Evolutionary conservation across 257 asterid species (phyloP).

Genomic region (Marsdenia floribunda): DNA sequence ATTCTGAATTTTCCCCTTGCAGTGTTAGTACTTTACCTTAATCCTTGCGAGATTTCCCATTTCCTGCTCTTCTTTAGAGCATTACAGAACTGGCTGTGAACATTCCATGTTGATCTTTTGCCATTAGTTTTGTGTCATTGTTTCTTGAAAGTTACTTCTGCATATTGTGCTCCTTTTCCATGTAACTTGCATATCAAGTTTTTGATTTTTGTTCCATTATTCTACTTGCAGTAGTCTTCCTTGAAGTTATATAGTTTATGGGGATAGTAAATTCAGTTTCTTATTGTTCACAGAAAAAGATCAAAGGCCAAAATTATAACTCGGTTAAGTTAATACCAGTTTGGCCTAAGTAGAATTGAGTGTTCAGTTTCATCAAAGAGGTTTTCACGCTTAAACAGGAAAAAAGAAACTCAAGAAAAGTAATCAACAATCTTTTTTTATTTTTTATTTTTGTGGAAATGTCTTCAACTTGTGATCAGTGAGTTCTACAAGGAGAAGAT

Average conservation of each 20-base stretch:
- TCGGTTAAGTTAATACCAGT: background rate
- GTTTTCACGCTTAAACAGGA: too few relatives aligned
- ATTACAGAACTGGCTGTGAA: background rate
- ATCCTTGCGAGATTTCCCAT: background rate
- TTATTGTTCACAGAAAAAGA: background rate
- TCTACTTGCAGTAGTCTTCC: too few relatives aligned
- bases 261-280: background rate
- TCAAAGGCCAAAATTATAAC: background rate
- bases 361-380: background rate
- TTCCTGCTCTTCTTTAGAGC: background rate
- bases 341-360: background rate
- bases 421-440: too few relatives aligned
- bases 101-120: background rate
- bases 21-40: background rate
- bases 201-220: background rate
- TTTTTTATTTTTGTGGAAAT: too few relatives aligned
- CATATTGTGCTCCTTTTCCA: background rate
- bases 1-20: background rate
- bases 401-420: too few relatives aligned
- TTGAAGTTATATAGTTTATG: too few relatives aligned
- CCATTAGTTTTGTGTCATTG: too few relatives aligned
- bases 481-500: background rate
- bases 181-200: too few relatives aligned
- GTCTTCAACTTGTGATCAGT: background rate
- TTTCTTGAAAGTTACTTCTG: background rate